Evolutionary conservation across 495 filamentous ascomycete genomes (phyloP), one percentile per base, ranked within the genome.

Genomic region (Beverwykella pulmonaria): DNA sequence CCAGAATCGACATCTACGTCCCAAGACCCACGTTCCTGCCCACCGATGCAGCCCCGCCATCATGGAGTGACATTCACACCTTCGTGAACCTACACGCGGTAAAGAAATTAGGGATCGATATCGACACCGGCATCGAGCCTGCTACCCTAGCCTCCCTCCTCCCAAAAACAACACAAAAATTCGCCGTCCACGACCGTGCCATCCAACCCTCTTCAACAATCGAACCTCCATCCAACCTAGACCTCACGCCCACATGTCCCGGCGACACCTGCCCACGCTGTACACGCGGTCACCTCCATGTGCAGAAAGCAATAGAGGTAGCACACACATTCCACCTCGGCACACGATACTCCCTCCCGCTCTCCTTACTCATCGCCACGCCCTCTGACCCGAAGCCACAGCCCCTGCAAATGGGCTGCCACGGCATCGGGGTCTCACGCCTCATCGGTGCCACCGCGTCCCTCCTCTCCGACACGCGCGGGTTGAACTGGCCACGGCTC

Each of bases 291-390:
- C 1, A 77, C 5, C 78, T 97, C n/a, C 82, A 78, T 20, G 79
- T 88, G 7, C 86, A 89, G 47, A 86, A 81, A 52, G 90, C 92
- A 1, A 86, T 98, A 32, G 94, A 98, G 75, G 81, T 98, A 0
- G 94, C 92, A 12, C 94, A 98, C 75, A 97, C 94, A 0, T 98
- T 98, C 77, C 86, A 93, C 75, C 87, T 98, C 1, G 93, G 93
- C 19, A 93, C 90, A 0, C 84, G 92, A 27, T 98, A 98, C 78
- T 92, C 87, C 30, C 79, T 85, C 20, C 87, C 91, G 0, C 80
- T 98, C 2, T 75, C 83, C 25, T 90, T 90, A 1, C 80, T 74
- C 3, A 82, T 93, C 9, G 75, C 79, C 6, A 62, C 53, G 34
- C 69, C 57, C n/a, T 32, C 57, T 54, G 59, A 71, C 73, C 69